Percentiles rank a stretch among this genome's conserved stretches.
phyloP scores from a whole-genome alignment of 2,329 filamentous ascomycete genomes.

The Pyrenophora seminiperda region DNA sequence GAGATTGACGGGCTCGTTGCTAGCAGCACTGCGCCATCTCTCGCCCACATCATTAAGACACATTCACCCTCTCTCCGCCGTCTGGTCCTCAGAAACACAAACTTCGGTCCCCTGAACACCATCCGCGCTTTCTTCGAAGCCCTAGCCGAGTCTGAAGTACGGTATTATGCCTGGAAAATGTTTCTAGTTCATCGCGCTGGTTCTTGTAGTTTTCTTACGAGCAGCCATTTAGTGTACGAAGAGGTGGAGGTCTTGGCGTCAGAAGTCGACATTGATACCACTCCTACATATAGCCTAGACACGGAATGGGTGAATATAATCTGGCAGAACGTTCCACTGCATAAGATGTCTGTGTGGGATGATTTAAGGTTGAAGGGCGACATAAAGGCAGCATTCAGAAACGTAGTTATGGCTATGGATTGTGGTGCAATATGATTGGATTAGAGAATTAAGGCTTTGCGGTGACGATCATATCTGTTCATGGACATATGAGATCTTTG shows the following conservation, averaged over 20 bases:
- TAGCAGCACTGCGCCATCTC: constrained; percentile 6
- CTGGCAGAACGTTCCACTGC: background rate
- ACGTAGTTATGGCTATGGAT: background rate
- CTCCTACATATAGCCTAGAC: background rate
- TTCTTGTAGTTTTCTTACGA: background rate
- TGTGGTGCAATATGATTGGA: background rate
- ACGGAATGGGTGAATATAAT: constrained; percentile 6
- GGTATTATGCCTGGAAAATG: background rate
- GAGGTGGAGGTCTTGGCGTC: background rate
- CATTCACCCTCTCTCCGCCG: constrained; percentile 4
- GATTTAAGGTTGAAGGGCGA: background rate
- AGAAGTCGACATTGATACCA: too few species aligned
- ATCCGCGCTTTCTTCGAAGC: constrained; percentile 8
- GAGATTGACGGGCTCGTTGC: constrained; percentile 11
- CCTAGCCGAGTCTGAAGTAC: constrained; percentile 2
- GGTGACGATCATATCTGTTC: too few species aligned
- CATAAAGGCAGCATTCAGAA: constrained; percentile 2
- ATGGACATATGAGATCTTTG: too few species aligned
- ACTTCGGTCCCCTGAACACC: constrained; percentile 9
- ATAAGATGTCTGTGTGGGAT: background rate
- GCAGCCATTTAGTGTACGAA: background rate
- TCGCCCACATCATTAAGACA: constrained; percentile 5
- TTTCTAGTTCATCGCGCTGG: background rate
- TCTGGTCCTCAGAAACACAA: constrained; percentile 6
- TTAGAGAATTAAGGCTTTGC: too few species aligned